Conservation (phyloP, 257 asterid genomes). For the Marsdenia floribunda region DNA sequence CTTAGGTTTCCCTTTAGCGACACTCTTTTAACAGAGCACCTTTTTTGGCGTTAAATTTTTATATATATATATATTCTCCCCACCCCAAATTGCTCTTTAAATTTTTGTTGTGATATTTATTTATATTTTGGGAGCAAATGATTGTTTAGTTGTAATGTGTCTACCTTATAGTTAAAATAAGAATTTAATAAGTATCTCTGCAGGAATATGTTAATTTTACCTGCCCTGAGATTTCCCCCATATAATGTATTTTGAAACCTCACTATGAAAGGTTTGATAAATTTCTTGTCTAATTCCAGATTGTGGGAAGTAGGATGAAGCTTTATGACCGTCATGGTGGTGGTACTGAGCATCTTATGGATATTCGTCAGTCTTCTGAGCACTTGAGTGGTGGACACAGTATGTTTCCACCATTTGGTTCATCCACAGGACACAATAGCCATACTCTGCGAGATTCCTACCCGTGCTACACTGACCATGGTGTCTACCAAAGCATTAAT, state of each 20-base stretch:
- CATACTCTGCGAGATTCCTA: constrained; percentile 31
- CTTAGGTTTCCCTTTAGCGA: not conserved
- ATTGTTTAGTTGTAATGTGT: not conserved
- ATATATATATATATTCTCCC: too few species aligned
- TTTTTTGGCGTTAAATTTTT: not conserved
- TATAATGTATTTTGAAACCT: not conserved
- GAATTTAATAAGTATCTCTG: not conserved
- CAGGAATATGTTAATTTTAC: not conserved
- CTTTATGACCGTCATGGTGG: constrained; percentile 38
- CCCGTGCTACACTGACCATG: constrained; percentile 34
- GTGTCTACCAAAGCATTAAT: constrained; percentile 29
- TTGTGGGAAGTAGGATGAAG: constrained; percentile 38
- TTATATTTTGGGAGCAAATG: not conserved
- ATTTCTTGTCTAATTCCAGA: constrained; percentile 24
- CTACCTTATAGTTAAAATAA: not conserved
- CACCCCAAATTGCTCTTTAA: too few species aligned
- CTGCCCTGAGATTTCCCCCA: not conserved
- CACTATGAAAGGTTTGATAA: constrained; percentile 7
- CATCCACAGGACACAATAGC: constrained; percentile 33
- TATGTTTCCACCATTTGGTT: constrained; percentile 29
- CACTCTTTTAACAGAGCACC: not conserved
- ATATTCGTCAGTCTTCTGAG: constrained; percentile 28
- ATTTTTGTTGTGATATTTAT: not conserved
- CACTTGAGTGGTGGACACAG: constrained; percentile 35
- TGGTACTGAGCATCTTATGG: constrained; percentile 25